Percentiles rank a stretch among this genome's conserved stretches.
phyloP scores from a whole-genome alignment of 2,329 filamentous ascomycete genomes.

The Pleurostoma richardsiae region DNA sequence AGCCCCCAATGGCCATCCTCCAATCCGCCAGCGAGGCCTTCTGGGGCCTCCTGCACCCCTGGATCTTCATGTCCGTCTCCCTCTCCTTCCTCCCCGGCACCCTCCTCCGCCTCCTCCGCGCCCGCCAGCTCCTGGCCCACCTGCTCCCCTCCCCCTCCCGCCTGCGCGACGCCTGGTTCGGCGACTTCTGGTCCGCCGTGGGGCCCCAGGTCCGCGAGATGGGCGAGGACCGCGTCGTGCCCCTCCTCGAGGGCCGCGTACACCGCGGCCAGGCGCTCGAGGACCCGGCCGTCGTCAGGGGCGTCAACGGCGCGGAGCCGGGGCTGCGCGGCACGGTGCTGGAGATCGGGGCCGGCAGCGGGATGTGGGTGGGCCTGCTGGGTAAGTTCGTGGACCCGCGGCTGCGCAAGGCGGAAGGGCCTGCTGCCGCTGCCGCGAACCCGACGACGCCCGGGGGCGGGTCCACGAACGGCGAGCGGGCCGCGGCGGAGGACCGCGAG shows the following conservation, averaged over 20 bases:
- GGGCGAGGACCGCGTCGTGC: slow-evolving; percentile 38
- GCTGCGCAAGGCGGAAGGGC: background rate
- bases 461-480: slow-evolving; percentile 7
- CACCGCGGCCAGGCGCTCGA: slow-evolving; percentile 21
- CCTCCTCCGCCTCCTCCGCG: slow-evolving; percentile 33
- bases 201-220: slow-evolving; percentile 44
- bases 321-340: slow-evolving; percentile 44
- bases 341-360: slow-evolving; percentile 58
- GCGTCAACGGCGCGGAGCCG: slow-evolving; percentile 21
- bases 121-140: slow-evolving; percentile 17
- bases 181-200: slow-evolving; percentile 51
- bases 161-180: slow-evolving; percentile 52
- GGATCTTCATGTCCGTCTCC: slow-evolving; percentile 46
- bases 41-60: slow-evolving; percentile 37
- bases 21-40: slow-evolving; percentile 10
- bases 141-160: slow-evolving; percentile 33
- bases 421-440: background rate
- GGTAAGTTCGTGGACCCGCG: background rate
- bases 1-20: background rate
- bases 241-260: slow-evolving; percentile 48
- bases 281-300: slow-evolving; percentile 1
- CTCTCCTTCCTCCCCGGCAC: slow-evolving; percentile 46
- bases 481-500: slow-evolving; percentile 20
- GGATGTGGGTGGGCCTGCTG: slow-evolving; percentile 56
- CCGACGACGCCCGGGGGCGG: background rate